Evolutionary conservation across 495 filamentous ascomycete species (phyloP).

Genomic region (Penicillium canariense): DNA sequence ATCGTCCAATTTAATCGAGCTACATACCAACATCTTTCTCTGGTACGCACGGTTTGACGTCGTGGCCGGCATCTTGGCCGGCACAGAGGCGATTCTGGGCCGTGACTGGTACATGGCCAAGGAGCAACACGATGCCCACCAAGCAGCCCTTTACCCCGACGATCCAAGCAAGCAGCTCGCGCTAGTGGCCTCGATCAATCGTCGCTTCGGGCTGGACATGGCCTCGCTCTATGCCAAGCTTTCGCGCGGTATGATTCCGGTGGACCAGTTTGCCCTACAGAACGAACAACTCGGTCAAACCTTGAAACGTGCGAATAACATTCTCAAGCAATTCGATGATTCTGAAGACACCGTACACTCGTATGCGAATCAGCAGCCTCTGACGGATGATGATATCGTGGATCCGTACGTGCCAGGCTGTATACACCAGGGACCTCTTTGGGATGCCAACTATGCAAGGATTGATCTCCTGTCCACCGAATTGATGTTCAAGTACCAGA

Average conservation of each 20-base stretch:
- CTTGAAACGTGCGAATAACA: conserved; percentile 54
- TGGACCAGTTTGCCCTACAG: conserved; percentile 62
- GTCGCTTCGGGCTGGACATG: conserved; percentile 78
- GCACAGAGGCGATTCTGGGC: conserved; percentile 67
- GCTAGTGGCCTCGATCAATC: conserved; percentile 59
- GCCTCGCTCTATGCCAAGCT: conserved; percentile 71
- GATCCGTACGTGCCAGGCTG: conserved; percentile 66
- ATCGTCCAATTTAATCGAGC: conserved; percentile 65
- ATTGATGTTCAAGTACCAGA: conserved; percentile 77
- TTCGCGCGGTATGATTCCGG: conserved; percentile 58
- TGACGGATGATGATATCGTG: conserved; percentile 63
- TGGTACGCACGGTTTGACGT: conserved; percentile 94
- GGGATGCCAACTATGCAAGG: conserved; percentile 68
- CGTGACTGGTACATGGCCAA: conserved; percentile 76
- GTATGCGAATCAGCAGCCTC: conserved; percentile 49
- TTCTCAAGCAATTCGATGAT: conserved; percentile 60
- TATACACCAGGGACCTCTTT: conserved; percentile 66
- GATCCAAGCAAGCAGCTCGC: conserved; percentile 66
- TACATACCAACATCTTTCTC: conserved; percentile 66
- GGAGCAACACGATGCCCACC: conserved; percentile 59
- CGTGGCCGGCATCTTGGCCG: conserved; percentile 77
- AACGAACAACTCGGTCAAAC: conserved; percentile 54
- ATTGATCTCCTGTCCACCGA: conserved; percentile 76
- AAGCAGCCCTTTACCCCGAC: conserved; percentile 57
- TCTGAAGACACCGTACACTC: conserved; percentile 56